These are phyloP conservation scores for Cladosporium sp. DNA, from an alignment of 2,329 filamentous ascomycete species.

Conservation along the genomic window DNA sequence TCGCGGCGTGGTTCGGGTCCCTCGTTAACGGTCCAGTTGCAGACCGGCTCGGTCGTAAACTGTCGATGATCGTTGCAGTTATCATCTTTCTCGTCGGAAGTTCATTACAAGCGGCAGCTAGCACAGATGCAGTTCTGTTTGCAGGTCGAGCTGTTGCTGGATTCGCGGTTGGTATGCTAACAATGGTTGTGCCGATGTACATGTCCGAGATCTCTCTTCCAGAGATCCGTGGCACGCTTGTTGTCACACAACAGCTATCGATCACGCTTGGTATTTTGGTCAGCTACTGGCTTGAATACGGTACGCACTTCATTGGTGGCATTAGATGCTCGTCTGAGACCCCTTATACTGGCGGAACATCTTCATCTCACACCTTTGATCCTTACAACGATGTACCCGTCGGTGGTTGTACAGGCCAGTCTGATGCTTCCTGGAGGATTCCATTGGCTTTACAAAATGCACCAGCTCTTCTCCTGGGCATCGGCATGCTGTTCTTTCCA, in stretches of 20 bases:
- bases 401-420: conserved; percentile 8
- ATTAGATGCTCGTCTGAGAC: neutral
- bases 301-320: conserved; percentile 30
- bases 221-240: conserved; percentile 3
- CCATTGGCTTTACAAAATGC: neutral
- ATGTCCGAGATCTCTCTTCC: conserved; percentile 51
- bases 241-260: neutral
- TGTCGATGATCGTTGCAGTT: conserved; percentile 38
- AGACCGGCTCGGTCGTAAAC: conserved; percentile 39
- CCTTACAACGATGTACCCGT: neutral
- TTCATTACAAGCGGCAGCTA: conserved; percentile 38
- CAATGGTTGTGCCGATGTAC: conserved; percentile 52
- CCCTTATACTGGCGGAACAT: neutral
- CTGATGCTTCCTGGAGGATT: conserved; percentile 21
- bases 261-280: conserved; percentile 43
- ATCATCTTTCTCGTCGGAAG: conserved; percentile 40
- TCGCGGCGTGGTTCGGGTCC: conserved; percentile 32
- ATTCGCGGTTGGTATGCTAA: conserved; percentile 27
- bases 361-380: neutral
- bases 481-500: conserved; percentile 13
- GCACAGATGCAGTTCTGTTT: conserved; percentile 29
- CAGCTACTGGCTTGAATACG: conserved; percentile 52
- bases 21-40: conserved; percentile 39
- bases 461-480: neutral
- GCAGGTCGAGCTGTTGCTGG: conserved; percentile 28